Evolutionary conservation across 148 eudicot genomes (phyloP), one percentile per base, ranked within the genome.

Genomic region (Vaccinium corymbosum): DNA sequence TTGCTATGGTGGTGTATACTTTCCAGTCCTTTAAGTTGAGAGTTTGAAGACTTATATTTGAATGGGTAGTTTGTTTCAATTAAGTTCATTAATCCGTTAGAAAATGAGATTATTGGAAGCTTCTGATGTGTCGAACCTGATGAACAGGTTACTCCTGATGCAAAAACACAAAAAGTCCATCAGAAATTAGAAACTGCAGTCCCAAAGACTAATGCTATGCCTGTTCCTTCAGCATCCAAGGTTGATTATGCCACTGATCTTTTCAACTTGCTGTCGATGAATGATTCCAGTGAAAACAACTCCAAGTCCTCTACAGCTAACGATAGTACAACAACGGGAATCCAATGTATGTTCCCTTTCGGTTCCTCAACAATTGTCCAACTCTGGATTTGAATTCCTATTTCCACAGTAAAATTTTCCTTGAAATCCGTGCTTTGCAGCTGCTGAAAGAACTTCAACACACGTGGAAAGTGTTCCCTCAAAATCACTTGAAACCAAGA

Each of bases 221-320:
- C 64, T 82, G 90, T 88, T 35, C 72, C 94, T 82, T 89, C 93
- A 25, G 38, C 38, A 66, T 66, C 92, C 95, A 97, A 97, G 90
- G 92, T 90, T 85, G 97, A 95, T 90, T 92, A 80, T 90, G 95
- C 98, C 71, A 93, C 94, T 83, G 96, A 97, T 90, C 98, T 97
- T 83, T 94, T 97, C 81, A 74, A 92, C 90, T 94, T 97, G 93
- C 98, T 97, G 84, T 95, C 99, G 62, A 89, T 93, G 91, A 96
- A 97, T 85, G 89, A 55, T 80, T 87, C 98, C 49, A 85, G 80
- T 88, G 98, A 94, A 76, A 92, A 83, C 85, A 84, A 90, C 80
- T 80, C 93, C 50, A 96, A 80, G 66, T 89, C 72, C 89, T 88
- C 88, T 75, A 84, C 90, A 73, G 89, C 91, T 81, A 98, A 95